A percentile compares a stretch with the other conserved stretches of the same genome.
These are phyloP conservation scores for Trichocomaceae sp. DNA, from an alignment of 2,329 filamentous ascomycete genomes.

Conservation along the genomic window DNA sequence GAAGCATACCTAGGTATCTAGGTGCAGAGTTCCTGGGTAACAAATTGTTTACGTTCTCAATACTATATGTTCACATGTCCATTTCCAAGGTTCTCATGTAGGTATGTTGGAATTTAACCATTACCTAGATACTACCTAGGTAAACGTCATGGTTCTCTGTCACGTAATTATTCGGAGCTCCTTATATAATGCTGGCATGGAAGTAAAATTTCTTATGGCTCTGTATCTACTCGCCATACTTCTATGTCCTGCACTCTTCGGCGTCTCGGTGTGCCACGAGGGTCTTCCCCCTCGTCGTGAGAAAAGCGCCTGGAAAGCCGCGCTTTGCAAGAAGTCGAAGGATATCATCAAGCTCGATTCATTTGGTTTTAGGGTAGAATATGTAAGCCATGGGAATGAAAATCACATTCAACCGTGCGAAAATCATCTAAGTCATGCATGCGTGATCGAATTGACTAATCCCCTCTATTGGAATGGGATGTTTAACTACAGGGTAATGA, in stretches of 20 bases:
- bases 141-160: background rate
- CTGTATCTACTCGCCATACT: background rate
- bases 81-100: too few relatives aligned
- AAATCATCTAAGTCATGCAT: conserved; percentile 22
- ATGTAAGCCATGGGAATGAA: conserved; percentile 53
- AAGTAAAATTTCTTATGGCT: background rate
- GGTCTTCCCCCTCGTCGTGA: conserved; percentile 21
- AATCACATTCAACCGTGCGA: conserved; percentile 19
- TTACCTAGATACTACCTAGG: background rate
- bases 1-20: too few relatives aligned
- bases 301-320: conserved; percentile 33
- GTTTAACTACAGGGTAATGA: too few relatives aligned
- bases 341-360: conserved; percentile 59
- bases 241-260: conserved; percentile 14
- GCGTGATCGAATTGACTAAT: background rate
- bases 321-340: conserved; percentile 39
- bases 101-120: too few relatives aligned
- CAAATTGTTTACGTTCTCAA: too few relatives aligned
- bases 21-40: too few relatives aligned
- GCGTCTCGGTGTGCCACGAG: conserved; percentile 12
- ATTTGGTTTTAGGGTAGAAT: conserved; percentile 60
- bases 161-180: background rate
- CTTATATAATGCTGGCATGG: background rate
- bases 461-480: background rate
- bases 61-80: too few relatives aligned